Base-by-base conservation (phyloP, 2,329 filamentous ascomycete species). In the Myriosclerotinia scirpicola region DNA sequence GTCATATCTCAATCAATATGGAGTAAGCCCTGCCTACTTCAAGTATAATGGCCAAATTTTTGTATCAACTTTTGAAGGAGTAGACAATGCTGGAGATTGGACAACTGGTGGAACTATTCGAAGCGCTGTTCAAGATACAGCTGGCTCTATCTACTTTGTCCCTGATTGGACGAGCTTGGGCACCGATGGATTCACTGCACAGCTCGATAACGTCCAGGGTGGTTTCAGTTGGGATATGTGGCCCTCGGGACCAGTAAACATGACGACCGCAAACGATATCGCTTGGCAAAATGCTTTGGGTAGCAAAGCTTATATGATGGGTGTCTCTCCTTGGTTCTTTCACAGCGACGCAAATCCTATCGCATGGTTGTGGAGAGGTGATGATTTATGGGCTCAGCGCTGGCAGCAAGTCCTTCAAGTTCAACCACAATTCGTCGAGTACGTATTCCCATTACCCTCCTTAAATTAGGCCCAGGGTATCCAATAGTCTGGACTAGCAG, bases 281-380 rank as follows among this genome's bases (percentile, higher is more conserved):
- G 72, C 72, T 5, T 85, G 80, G 73, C 78, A 79, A 71, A 66
- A 69, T 1, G 73, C 71, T 2, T 69, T 79, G 2, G 67, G 71
- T 1, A 73, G 73, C 6, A 82, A 81, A 71, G 75, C 76, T 4
- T 82, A 79, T 65, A 84, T 85, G 81, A 84, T 84, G 82, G 79
- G 82, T 2, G 80, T 85, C n/a, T 82, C 82, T 0, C 84, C 84
- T 0, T 86, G 83, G 84, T 87, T 87, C 75, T 87, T 82, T 75
- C 87, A 86, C 59, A 83, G 86, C 67, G 81, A 84, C 0, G 77
- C 78, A 8, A 87, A 81, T 71, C 75, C 78, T 53, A 88, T 88
- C 77, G 86, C 87, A 73, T 89, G 86, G 85, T 78, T 87, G 7
- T 89, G 84, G 80, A 80, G 81, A 30, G 84, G 85, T n/a, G 86